phyloP scores from a whole-genome alignment of 208 protist species.

The Trypanosoma avium region DNA sequence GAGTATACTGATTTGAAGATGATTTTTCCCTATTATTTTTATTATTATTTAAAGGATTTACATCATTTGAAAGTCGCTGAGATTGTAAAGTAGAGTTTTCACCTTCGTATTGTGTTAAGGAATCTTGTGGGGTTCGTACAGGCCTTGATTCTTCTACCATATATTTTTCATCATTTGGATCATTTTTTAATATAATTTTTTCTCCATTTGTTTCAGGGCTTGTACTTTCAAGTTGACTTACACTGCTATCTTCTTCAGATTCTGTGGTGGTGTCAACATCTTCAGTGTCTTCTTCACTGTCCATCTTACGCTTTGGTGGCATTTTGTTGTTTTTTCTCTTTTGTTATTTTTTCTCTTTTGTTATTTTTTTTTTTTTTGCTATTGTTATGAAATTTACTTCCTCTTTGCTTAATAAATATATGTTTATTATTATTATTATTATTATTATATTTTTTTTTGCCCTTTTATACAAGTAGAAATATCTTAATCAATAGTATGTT shows the following conservation, averaged over 20 bases:
- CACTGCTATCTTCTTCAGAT: conserved; percentile 6
- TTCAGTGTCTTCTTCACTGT: conserved; percentile 22
- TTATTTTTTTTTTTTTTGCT: not conserved
- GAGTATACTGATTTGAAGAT: not conserved
- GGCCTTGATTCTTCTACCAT: conserved; percentile 34
- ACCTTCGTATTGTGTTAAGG: no score
- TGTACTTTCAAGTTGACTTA: not conserved
- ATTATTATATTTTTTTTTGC: no score
- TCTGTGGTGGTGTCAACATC: conserved; percentile 29
- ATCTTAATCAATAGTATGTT: no score
- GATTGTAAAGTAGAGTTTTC: no score
- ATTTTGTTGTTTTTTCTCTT: conserved; percentile 4
- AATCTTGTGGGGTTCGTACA: conserved; percentile 47
- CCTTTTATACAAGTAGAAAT: no score
- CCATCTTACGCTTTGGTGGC: conserved; percentile 22
- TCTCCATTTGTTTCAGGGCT: not conserved
- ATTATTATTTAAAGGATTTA: not conserved
- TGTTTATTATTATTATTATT: no score
- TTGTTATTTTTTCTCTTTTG: not conserved
- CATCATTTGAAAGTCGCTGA: no score
- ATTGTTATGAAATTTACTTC: not conserved
- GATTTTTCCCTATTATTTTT: not conserved
- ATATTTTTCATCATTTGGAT: conserved; percentile 59
- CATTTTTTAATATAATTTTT: conserved; percentile 32
- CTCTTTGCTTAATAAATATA: not conserved